A percentile compares a stretch with the other conserved stretches of the same genome.
phyloP scores from a whole-genome alignment of 371 early-diverging fungal species.

The Mucor piriformis region DNA sequence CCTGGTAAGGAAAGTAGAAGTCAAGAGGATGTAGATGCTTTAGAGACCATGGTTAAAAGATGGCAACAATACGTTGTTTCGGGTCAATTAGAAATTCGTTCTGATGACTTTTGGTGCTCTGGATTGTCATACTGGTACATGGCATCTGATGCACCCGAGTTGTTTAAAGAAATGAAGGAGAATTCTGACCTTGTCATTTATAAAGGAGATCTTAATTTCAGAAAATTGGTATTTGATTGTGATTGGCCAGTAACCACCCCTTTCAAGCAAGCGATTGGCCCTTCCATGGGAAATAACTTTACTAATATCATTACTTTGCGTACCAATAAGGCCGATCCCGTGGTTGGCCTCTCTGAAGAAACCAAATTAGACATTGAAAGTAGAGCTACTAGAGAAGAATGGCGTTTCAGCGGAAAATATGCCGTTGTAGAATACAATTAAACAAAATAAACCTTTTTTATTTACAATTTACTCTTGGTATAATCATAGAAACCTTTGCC shows the following conservation, averaged over 20 bases:
- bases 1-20: constrained; percentile 31
- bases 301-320: constrained; percentile 74
- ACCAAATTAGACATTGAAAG: constrained; percentile 61
- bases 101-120: constrained; percentile 85
- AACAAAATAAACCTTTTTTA: neutral
- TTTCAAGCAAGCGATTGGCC: constrained; percentile 83
- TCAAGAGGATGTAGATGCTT: constrained; percentile 45
- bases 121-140: constrained; percentile 82
- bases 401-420: constrained; percentile 79
- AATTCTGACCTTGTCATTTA: constrained; percentile 76
- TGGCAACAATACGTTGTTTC: constrained; percentile 69
- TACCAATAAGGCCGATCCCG: constrained; percentile 88
- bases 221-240: constrained; percentile 91
- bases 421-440: constrained; percentile 66
- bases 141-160: constrained; percentile 57
- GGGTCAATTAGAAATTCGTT: constrained; percentile 65
- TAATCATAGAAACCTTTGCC: constrained; percentile 93
- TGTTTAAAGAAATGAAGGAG: constrained; percentile 59
- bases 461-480: constrained; percentile 20
- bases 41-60: constrained; percentile 59
- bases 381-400: constrained; percentile 44
- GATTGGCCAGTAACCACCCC: constrained; percentile 82
- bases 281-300: constrained; percentile 55
- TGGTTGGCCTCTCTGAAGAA: constrained; percentile 75
- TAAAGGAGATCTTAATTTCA: constrained; percentile 96